Evolutionary conservation across 176 grass and related monocot genomes (phyloP).

Genomic region (Carex kokanica): DNA sequence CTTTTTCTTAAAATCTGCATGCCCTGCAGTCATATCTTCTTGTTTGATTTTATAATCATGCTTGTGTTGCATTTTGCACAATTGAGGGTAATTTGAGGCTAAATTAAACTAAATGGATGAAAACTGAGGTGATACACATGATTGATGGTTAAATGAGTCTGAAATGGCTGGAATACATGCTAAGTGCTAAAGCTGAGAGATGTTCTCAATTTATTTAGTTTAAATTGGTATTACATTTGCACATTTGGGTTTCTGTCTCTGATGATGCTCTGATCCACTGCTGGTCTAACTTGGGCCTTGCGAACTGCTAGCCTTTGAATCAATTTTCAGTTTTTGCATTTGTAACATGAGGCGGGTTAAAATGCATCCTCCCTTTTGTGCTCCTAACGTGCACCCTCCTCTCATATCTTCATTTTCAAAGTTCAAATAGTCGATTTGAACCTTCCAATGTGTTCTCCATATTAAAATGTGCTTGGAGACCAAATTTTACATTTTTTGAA

Average conservation of each 20-base stretch:
- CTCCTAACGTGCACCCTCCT: no score
- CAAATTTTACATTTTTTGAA: no score
- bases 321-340: conserved; percentile 9
- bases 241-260: background rate
- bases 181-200: background rate
- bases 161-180: background rate
- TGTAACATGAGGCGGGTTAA: no score
- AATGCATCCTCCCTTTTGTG: no score
- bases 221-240: background rate
- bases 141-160: background rate
- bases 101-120: background rate
- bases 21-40: background rate
- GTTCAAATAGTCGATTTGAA: no score
- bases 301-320: background rate
- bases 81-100: background rate
- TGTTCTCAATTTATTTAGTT: background rate
- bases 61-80: background rate
- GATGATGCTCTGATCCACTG: background rate
- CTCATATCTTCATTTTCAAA: no score
- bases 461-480: no score
- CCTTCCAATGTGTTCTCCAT: no score
- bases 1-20: background rate
- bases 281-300: background rate
- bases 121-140: background rate
- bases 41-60: background rate